A percentile compares a stretch with the other conserved stretches of the same genome.
These are phyloP conservation scores for Rhipidocladum racemiflorum DNA, from an alignment of 176 grass and related monocot genomes.

Conservation along the genomic window DNA sequence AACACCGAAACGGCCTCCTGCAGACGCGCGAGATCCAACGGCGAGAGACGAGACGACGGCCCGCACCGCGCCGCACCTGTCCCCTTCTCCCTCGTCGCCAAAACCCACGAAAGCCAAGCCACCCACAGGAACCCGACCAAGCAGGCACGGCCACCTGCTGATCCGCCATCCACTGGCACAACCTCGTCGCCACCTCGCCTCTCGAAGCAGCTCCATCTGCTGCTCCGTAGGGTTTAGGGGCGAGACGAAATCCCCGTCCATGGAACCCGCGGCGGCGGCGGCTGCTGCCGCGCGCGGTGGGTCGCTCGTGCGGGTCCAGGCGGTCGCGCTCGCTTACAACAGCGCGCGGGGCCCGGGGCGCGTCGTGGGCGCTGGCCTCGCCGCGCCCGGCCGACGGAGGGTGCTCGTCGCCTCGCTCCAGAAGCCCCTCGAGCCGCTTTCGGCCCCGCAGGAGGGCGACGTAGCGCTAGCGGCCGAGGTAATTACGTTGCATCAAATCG, in stretches of 20 bases:
- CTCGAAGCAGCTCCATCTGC: background rate
- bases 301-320: background rate
- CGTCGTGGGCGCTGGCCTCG: slow-evolving; percentile 3
- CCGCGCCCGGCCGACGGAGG: slow-evolving; percentile 8
- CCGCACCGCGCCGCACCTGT: background rate
- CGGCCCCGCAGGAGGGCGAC: slow-evolving; percentile 3
- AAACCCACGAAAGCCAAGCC: slow-evolving; percentile 5
- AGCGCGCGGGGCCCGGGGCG: background rate
- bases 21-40: slow-evolving; percentile 47
- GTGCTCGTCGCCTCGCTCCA: slow-evolving; percentile 6
- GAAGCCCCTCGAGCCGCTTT: slow-evolving; percentile 2
- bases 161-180: background rate
- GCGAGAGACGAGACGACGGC: background rate
- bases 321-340: background rate
- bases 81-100: background rate
- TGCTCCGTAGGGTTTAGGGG: background rate
- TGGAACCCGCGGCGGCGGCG: background rate
- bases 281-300: background rate
- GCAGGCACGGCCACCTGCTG: background rate
- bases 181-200: background rate
- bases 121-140: background rate
- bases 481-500: background rate
- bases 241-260: background rate
- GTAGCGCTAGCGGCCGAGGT: slow-evolving; percentile 7
- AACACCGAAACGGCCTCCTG: slow-evolving; percentile 28